Conservation (phyloP, 2,329 filamentous ascomycete genomes). For the Chrysosporium keratinophilum region DNA sequence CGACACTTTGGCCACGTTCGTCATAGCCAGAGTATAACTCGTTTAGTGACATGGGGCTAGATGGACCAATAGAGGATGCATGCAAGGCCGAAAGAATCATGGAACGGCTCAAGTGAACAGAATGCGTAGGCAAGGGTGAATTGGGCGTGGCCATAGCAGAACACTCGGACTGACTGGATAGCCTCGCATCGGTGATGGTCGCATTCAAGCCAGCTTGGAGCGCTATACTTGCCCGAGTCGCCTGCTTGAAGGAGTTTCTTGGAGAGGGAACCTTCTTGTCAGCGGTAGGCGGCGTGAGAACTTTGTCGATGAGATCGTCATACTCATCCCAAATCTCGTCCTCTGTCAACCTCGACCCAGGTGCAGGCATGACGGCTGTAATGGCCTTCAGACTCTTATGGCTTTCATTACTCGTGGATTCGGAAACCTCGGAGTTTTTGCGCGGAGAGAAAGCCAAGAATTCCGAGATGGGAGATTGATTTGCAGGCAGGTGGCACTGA, state of each 20-base stretch:
- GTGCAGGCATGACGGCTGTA: slow-evolving; percentile 55
- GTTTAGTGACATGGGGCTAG: slow-evolving; percentile 44
- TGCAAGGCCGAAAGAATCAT: slow-evolving; percentile 43
- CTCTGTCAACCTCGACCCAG: slow-evolving; percentile 55
- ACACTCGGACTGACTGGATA: slow-evolving; percentile 19
- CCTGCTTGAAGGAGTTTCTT: slow-evolving; percentile 28
- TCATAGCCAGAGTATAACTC: slow-evolving; percentile 46
- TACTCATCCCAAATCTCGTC: slow-evolving; percentile 95
- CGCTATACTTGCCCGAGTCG: slow-evolving; percentile 30
- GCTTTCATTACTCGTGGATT: slow-evolving; percentile 54
- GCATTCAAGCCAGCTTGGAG: slow-evolving; percentile 30
- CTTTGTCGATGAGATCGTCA: slow-evolving; percentile 71
- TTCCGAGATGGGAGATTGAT: slow-evolving; percentile 36
- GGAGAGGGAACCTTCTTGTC: slow-evolving; percentile 17
- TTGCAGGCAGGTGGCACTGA: background rate
- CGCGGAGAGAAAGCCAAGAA: slow-evolving; percentile 65
- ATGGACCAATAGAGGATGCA: slow-evolving; percentile 39
- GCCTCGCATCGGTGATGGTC: background rate
- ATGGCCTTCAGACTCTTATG: slow-evolving; percentile 50
- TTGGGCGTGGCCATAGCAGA: slow-evolving; percentile 20
- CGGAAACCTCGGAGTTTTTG: slow-evolving; percentile 59
- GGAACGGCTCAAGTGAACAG: slow-evolving; percentile 40
- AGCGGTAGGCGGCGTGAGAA: slow-evolving; percentile 42
- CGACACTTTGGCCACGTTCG: slow-evolving; percentile 23
- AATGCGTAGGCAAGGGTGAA: slow-evolving; percentile 22